phyloP scores from a whole-genome alignment of 805 yeast genomes.

The Wickerhamomyces sydowiorum region DNA sequence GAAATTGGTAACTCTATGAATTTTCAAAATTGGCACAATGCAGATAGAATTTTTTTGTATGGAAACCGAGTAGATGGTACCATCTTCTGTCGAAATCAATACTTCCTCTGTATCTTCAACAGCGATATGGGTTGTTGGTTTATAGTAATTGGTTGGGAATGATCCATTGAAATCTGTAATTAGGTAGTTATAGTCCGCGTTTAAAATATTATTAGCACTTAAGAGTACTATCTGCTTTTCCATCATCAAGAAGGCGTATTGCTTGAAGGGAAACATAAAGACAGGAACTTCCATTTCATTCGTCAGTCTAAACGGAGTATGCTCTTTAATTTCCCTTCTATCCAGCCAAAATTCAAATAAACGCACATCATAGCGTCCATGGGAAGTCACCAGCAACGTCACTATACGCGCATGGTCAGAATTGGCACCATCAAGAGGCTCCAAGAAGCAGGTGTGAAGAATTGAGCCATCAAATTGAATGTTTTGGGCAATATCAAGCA shows the following conservation, averaged over 20 bases:
- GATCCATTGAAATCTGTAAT: constrained; percentile 14
- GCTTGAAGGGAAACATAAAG: constrained; percentile 34
- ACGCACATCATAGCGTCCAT: constrained; percentile 30
- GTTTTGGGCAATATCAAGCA: constrained; percentile 33
- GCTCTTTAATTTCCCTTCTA: constrained; percentile 27
- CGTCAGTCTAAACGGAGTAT: constrained; percentile 35
- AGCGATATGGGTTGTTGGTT: constrained; percentile 22
- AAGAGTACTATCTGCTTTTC: constrained; percentile 29
- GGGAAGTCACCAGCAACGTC: constrained; percentile 30
- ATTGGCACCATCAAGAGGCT: constrained; percentile 22
- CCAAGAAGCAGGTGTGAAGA: constrained; percentile 37
- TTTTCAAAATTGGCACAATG: constrained; percentile 27
- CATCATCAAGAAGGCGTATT: constrained; percentile 34
- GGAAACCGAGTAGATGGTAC: constrained; percentile 16
- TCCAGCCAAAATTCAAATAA: constrained; percentile 36
- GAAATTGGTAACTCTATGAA: constrained; percentile 29
- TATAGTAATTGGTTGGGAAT: constrained; percentile 37
- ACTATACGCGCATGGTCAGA: constrained; percentile 29
- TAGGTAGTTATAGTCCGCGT: constrained; percentile 38
- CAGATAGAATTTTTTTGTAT: constrained; percentile 17
- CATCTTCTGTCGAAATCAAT: constrained; percentile 21
- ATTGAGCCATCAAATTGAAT: constrained; percentile 36
- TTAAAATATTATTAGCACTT: constrained; percentile 38
- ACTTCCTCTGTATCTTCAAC: constrained; percentile 12
- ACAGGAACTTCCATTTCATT: constrained; percentile 36